Evolutionary conservation across 2,329 filamentous ascomycete species (phyloP).

Genomic region (Cladophialophora immunda): DNA sequence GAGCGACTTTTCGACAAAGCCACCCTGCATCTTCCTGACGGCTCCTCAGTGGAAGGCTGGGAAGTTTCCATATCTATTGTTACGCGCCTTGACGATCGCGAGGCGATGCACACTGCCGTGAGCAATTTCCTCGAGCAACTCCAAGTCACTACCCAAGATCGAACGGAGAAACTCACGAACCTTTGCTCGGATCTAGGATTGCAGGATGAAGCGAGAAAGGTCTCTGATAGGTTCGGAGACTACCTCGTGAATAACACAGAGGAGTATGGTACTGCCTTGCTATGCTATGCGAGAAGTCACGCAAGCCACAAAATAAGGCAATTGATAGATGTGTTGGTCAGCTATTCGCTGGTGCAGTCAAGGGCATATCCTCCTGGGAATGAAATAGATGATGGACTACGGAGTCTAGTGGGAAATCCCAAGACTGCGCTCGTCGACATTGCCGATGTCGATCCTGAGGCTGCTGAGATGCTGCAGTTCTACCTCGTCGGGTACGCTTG

Average conservation of each 20-base stretch:
- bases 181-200: conserved; percentile 82
- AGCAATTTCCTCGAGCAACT: conserved; percentile 76
- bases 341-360: conserved; percentile 86
- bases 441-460: conserved; percentile 78
- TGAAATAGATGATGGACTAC: conserved; percentile 77
- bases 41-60: conserved; percentile 75
- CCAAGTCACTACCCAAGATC: conserved; percentile 72
- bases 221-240: conserved; percentile 88
- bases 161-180: conserved; percentile 82
- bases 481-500: conserved; percentile 93
- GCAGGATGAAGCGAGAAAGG: conserved; percentile 77
- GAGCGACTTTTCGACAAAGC: conserved; percentile 61
- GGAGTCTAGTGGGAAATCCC: conserved; percentile 74
- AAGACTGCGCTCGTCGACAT: conserved; percentile 75
- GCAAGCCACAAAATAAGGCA: conserved; percentile 80
- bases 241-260: conserved; percentile 75
- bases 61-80: conserved; percentile 86
- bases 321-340: conserved; percentile 85
- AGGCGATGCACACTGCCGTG: conserved; percentile 76
- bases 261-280: conserved; percentile 83
- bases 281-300: conserved; percentile 91
- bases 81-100: conserved; percentile 78
- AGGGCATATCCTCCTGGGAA: conserved; percentile 75
- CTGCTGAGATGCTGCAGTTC: conserved; percentile 81
- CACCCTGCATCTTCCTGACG: conserved; percentile 45